Percentiles rank a stretch among this genome's conserved stretches.
Conservation (phyloP, 2,329 filamentous ascomycete genomes). For the Aspergillus clavatus region DNA sequence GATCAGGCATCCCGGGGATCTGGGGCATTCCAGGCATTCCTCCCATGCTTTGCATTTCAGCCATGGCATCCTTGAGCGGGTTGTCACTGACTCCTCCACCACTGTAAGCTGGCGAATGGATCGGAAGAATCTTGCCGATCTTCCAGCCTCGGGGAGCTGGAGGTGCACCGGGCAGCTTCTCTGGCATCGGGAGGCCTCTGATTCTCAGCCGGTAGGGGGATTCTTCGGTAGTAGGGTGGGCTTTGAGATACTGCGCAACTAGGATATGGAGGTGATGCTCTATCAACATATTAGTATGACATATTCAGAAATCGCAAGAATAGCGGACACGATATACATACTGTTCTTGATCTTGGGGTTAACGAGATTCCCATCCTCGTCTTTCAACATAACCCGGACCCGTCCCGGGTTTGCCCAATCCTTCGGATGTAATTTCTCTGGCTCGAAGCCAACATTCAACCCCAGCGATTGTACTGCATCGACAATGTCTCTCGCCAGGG, state of each 20-base stretch:
- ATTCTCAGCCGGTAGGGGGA: conserved; percentile 68
- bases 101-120: conserved; percentile 82
- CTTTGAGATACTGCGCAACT: conserved; percentile 69
- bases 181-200: conserved; percentile 63
- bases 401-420: conserved; percentile 97
- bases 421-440: conserved; percentile 86
- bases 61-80: conserved; percentile 94
- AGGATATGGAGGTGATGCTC: conserved; percentile 84
- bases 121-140: conserved; percentile 74
- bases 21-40: conserved; percentile 41
- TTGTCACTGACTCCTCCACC: conserved; percentile 94
- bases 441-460: conserved; percentile 67
- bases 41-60: conserved; percentile 65
- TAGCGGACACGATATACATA: conserved; percentile 34
- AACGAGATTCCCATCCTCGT: conserved; percentile 47
- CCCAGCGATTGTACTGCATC: conserved; percentile 73
- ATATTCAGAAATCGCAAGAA: neutral
- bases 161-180: conserved; percentile 65
- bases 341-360: conserved; percentile 60
- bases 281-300: conserved; percentile 10
- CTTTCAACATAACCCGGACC: conserved; percentile 69
- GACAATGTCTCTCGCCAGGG: conserved; percentile 82
- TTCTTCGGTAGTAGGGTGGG: conserved; percentile 70
- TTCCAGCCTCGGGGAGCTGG: conserved; percentile 87
- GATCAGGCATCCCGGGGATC: conserved; percentile 46